These are phyloP conservation scores for Trichoderma arundinaceum DNA, from an alignment of 2,329 filamentous ascomycete species.

Conservation along the genomic window DNA sequence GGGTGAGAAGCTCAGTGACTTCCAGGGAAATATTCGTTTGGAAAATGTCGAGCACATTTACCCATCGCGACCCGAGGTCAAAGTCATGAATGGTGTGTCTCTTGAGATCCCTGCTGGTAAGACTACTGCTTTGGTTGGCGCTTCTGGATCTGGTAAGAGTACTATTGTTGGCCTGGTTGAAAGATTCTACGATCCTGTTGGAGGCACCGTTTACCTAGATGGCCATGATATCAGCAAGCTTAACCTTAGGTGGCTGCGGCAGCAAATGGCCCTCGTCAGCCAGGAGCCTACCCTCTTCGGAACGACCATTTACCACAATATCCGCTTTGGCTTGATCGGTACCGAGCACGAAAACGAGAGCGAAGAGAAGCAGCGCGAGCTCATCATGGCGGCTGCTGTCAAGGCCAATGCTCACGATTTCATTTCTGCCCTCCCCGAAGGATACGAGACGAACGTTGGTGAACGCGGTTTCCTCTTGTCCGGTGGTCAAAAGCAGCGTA, in stretches of 20 bases:
- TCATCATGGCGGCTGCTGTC: conserved; percentile 80
- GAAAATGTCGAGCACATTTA: conserved; percentile 90
- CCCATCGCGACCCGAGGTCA: conserved; percentile 87
- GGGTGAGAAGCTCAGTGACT: conserved; percentile 72
- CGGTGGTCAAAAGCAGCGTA: conserved; percentile 95
- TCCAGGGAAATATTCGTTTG: conserved; percentile 81
- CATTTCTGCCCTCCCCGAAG: conserved; percentile 78
- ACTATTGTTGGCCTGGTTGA: conserved; percentile 94
- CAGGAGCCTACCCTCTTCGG: conserved; percentile 93
- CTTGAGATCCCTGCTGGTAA: conserved; percentile 88
- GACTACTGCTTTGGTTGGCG: conserved; percentile 89
- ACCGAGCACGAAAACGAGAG: conserved; percentile 72
- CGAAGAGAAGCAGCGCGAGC: conserved; percentile 70
- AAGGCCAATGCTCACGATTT: conserved; percentile 97
- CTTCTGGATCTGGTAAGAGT: conserved; percentile 92
- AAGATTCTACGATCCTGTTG: conserved; percentile 90
- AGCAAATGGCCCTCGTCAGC: conserved; percentile 89
- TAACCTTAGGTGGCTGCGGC: conserved; percentile 89
- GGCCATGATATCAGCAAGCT: conserved; percentile 80
- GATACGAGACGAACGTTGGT: conserved; percentile 91
- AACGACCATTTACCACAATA: conserved; percentile 88
- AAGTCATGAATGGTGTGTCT: conserved; percentile 83
- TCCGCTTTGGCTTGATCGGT: conserved; percentile 85
- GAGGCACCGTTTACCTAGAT: conserved; percentile 79
- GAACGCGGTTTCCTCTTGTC: conserved; percentile 91